These are phyloP conservation scores for Starmera dryadoides DNA, from an alignment of 805 yeast genomes.

Conservation along the genomic window DNA sequence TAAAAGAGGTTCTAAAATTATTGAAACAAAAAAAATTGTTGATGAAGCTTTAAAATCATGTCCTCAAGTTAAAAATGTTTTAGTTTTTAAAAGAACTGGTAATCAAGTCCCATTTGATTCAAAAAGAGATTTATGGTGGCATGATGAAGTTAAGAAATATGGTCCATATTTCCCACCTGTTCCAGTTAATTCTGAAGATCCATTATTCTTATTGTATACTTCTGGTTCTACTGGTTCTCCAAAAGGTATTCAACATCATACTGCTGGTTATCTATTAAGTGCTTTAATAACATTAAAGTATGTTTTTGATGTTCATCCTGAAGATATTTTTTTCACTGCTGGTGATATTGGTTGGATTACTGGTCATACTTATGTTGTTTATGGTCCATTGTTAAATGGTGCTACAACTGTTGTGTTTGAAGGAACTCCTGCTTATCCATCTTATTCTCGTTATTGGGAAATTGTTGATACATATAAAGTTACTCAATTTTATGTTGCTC, in stretches of 20 bases:
- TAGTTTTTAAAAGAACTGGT: slow-evolving; percentile 88
- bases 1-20: slow-evolving; percentile 90
- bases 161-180: slow-evolving; percentile 83
- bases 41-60: slow-evolving; percentile 84
- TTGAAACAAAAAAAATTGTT: slow-evolving; percentile 87
- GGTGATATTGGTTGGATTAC: slow-evolving; percentile 99
- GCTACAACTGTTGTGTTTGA: slow-evolving; percentile 91
- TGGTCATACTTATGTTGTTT: slow-evolving; percentile 92
- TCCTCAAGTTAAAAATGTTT: slow-evolving; percentile 70
- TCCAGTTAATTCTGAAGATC: slow-evolving; percentile 88
- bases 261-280: slow-evolving; percentile 92
- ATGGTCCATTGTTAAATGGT: slow-evolving; percentile 87
- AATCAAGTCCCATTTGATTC: slow-evolving; percentile 61
- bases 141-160: slow-evolving; percentile 75
- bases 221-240: slow-evolving; percentile 99
- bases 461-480: slow-evolving; percentile 87
- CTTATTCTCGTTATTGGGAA: slow-evolving; percentile 94
- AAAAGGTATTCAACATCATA: slow-evolving; percentile 93
- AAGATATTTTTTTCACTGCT: slow-evolving; percentile 88
- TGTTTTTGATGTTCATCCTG: slow-evolving; percentile 86
- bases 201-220: slow-evolving; percentile 89
- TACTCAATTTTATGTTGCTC: slow-evolving; percentile 96
- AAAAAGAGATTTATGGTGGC: slow-evolving; percentile 94
- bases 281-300: slow-evolving; percentile 89
- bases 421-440: slow-evolving; percentile 97